These are phyloP conservation scores for Suillus placidus DNA, from an alignment of 768 basidiomycete genomes.

Conservation along the genomic window DNA sequence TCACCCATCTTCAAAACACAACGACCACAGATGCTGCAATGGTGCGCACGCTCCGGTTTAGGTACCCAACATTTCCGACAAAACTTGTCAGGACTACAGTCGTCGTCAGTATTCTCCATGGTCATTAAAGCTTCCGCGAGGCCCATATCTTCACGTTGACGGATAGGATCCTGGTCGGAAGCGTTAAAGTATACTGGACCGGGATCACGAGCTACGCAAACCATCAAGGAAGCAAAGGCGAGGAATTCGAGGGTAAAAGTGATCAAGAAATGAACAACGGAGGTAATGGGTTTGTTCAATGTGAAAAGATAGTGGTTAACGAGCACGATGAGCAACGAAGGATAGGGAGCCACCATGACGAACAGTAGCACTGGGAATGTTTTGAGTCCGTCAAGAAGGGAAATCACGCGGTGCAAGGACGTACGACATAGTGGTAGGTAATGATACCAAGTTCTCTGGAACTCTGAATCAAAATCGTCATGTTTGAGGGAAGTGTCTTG, in stretches of 20 bases:
- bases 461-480: constrained; percentile 36
- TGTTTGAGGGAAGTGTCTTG: constrained; percentile 19
- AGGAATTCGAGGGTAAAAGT: constrained; percentile 70
- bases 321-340: constrained; percentile 69
- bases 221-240: constrained; percentile 71
- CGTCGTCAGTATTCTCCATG: constrained; percentile 51
- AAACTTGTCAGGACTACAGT: constrained; percentile 64
- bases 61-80: constrained; percentile 79
- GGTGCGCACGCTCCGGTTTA: constrained; percentile 80
- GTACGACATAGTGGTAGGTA: constrained; percentile 60
- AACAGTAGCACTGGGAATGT: constrained; percentile 45
- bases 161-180: constrained; percentile 31
- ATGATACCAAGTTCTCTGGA: constrained; percentile 55
- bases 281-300: constrained; percentile 47
- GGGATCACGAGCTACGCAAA: constrained; percentile 74
- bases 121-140: constrained; percentile 65
- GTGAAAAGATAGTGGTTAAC: constrained; percentile 66
- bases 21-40: constrained; percentile 72
- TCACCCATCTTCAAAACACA: constrained; percentile 87
- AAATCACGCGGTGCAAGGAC: constrained; percentile 21
- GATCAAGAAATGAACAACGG: constrained; percentile 56
- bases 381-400: constrained; percentile 21
- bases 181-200: constrained; percentile 50
- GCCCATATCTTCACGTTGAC: constrained; percentile 45
- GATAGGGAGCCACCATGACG: constrained; percentile 72